Evolutionary conservation across 805 yeast genomes (phyloP).

Genomic region (Candida nemodendra): DNA sequence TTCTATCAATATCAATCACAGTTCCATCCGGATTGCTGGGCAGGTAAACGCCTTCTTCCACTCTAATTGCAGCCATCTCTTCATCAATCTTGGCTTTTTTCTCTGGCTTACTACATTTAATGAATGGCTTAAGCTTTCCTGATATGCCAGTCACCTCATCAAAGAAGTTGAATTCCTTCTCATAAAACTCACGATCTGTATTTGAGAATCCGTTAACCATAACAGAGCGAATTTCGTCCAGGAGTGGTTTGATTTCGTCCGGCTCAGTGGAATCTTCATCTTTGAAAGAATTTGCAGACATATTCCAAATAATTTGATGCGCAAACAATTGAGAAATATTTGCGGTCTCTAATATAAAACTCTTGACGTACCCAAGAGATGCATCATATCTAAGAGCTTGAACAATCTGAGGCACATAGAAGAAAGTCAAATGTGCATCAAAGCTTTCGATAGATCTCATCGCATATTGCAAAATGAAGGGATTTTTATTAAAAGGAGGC

Average conservation of each 20-base stretch:
- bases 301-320: conserved; percentile 98
- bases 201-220: conserved; percentile 63
- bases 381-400: conserved; percentile 82
- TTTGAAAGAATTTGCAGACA: conserved; percentile 87
- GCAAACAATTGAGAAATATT: conserved; percentile 88
- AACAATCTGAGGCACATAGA: conserved; percentile 97
- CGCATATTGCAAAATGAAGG: conserved; percentile 77
- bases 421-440: conserved; percentile 85
- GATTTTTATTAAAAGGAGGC: conserved; percentile 67
- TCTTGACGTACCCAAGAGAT: conserved; percentile 75
- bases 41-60: conserved; percentile 81
- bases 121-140: conserved; percentile 91
- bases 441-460: conserved; percentile 87
- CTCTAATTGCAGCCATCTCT: conserved; percentile 78
- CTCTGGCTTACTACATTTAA: conserved; percentile 92
- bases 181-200: conserved; percentile 65
- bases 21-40: conserved; percentile 97
- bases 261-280: conserved; percentile 85
- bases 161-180: conserved; percentile 85
- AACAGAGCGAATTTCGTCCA: conserved; percentile 67
- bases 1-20: conserved; percentile 87
- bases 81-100: conserved; percentile 95
- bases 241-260: conserved; percentile 76
- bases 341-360: conserved; percentile 89
- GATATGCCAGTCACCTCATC: conserved; percentile 90